Base-by-base conservation (phyloP, 257 asterid species). In the Fraxinus excelsior region DNA sequence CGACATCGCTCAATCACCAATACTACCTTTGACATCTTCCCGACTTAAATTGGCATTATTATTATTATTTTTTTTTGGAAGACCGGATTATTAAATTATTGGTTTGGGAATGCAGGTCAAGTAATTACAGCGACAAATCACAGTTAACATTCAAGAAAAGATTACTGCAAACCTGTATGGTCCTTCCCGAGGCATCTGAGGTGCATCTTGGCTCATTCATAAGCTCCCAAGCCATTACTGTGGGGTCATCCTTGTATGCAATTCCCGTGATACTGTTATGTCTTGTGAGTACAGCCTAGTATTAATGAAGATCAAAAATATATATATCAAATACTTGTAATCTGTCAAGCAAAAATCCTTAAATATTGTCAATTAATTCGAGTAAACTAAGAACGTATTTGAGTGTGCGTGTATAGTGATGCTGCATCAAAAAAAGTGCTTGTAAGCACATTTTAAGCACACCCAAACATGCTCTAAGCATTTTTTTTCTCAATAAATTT, bases 141-240 rank as follows among this genome's bases (percentile, higher is more conserved):
- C 51, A 66, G 8, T 26, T 16, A 37, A 34, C 25, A 56, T 31
- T 51, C 19, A 58, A 49, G 32, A 65, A 66, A 74, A 31, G 58
- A 29, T 67, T 44, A 74, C 1, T 13, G 18, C n/a, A 1, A 64
- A 81, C 91, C 88, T 91, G 94, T 1, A 89, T 38, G 73, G 89
- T 88, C 3, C 25, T 74, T 60, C 90, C 97, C 7, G 92, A 85
- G 10, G 81, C 40, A 73, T 92, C 96, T 13, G 87, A 75, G 40
- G 64, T 19, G 83, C 96, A 90, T 72, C 96, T 85, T 0, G 97
- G 97, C 78, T 92, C 97, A 78, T 92, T 92, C 84, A 92, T 92
- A 31, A 90, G 97, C 87, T 92, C 97, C 97, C 97, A 91, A 18
- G 91, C 90, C 90, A 90, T 90, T 23, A 90, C 86, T 35, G 89